These are phyloP conservation scores for Vinca minor DNA, from an alignment of 257 asterid genomes.

Conservation along the genomic window DNA sequence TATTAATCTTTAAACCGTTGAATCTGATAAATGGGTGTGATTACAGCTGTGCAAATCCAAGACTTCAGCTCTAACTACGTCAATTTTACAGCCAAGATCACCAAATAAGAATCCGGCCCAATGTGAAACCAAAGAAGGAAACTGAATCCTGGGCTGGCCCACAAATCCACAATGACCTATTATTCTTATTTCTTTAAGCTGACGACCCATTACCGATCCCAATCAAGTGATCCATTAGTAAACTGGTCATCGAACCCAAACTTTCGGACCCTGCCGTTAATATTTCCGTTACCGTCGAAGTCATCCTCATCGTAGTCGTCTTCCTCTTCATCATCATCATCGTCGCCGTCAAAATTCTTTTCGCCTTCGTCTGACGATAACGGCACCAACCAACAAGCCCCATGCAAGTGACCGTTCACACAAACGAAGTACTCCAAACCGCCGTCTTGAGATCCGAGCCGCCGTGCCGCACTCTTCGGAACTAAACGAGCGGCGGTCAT, in stretches of 20 bases:
- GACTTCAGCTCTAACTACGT: too few species aligned
- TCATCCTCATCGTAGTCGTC: background rate
- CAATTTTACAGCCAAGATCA: background rate
- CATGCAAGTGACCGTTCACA: conserved; percentile 74
- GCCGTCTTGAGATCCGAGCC: conserved; percentile 62
- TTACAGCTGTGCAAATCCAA: background rate
- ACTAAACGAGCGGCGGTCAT: conserved; percentile 70
- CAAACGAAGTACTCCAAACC: conserved; percentile 75
- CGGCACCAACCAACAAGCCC: conserved; percentile 65
- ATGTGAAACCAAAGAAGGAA: background rate
- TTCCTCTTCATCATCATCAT: background rate
- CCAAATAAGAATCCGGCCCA: background rate
- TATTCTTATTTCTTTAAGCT: background rate
- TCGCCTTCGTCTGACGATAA: conserved; percentile 48
- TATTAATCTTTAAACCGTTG: too few species aligned
- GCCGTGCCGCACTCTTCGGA: conserved; percentile 56
- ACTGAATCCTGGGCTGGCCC: background rate
- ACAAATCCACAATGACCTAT: background rate
- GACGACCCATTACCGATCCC: background rate
- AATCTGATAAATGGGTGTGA: background rate
- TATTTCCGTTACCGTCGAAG: background rate
- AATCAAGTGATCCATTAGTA: background rate
- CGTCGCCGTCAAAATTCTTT: background rate
- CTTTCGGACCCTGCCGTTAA: background rate
- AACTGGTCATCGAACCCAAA: background rate